Evolutionary conservation across 2,329 filamentous ascomycete genomes (phyloP).

Genomic region (Hypoxylon sp.): DNA sequence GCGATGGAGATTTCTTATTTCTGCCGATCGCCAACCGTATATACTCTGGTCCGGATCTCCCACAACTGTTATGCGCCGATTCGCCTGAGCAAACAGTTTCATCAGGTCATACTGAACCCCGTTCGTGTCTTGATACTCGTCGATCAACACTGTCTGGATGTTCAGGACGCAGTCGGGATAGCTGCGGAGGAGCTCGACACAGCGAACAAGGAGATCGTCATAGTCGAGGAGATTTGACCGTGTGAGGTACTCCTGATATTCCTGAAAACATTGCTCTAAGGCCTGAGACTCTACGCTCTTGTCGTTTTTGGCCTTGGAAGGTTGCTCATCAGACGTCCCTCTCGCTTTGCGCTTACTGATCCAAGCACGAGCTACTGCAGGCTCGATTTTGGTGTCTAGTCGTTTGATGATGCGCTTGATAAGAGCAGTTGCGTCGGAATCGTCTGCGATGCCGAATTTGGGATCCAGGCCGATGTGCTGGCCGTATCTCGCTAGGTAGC

Average conservation of each 20-base stretch:
- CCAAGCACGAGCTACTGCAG: slow-evolving; percentile 72
- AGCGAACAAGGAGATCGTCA: slow-evolving; percentile 87
- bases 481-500: slow-evolving; percentile 86
- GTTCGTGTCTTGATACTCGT: slow-evolving; percentile 98
- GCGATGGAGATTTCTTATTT: slow-evolving; percentile 84
- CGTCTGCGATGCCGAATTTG: slow-evolving; percentile 91
- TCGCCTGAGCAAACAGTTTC: slow-evolving; percentile 79
- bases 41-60: slow-evolving; percentile 98
- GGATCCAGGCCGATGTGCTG: slow-evolving; percentile 80
- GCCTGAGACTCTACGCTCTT: slow-evolving; percentile 61
- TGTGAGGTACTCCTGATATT: slow-evolving; percentile 80
- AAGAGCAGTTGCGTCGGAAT: slow-evolving; percentile 79
- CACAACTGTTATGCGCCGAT: slow-evolving; percentile 86
- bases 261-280: slow-evolving; percentile 70
- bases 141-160: slow-evolving; percentile 88
- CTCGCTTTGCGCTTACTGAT: slow-evolving; percentile 75
- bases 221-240: slow-evolving; percentile 89
- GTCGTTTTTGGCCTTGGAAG: slow-evolving; percentile 54
- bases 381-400: slow-evolving; percentile 72
- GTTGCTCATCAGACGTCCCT: slow-evolving; percentile 52
- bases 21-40: slow-evolving; percentile 92
- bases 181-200: slow-evolving; percentile 76
- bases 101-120: slow-evolving; percentile 94
- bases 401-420: slow-evolving; percentile 84
- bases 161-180: slow-evolving; percentile 86